Conservation (phyloP, 306 rosid species). For the Malus fusca region DNA sequence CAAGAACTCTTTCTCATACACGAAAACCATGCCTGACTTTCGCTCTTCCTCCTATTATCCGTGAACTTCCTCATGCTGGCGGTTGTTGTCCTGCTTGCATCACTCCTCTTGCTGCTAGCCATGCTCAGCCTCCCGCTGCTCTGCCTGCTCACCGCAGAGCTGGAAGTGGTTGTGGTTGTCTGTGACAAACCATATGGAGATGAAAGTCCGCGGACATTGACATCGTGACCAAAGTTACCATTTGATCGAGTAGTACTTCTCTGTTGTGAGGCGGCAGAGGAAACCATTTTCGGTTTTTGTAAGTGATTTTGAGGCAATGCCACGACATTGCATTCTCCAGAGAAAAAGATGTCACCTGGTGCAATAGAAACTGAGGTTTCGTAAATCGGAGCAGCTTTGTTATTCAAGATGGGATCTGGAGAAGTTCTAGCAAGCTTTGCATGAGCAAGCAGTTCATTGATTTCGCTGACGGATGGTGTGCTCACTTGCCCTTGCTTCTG, state of each 20-base stretch:
- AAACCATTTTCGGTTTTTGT: slow-evolving; percentile 19
- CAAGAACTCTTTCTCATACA: slow-evolving; percentile 68
- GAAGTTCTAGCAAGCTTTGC: slow-evolving; percentile 33
- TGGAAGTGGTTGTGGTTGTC: slow-evolving; percentile 22
- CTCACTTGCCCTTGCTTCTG: slow-evolving; percentile 22
- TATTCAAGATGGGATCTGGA: background rate
- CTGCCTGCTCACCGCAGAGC: slow-evolving; percentile 39
- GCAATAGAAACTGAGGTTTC: slow-evolving; percentile 57
- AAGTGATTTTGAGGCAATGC: slow-evolving; percentile 19
- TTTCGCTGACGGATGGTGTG: slow-evolving; percentile 43
- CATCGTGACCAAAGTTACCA: slow-evolving; percentile 20
- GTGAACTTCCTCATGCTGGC: slow-evolving; percentile 52
- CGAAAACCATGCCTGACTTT: slow-evolving; percentile 50
- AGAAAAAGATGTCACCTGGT: slow-evolving; percentile 77
- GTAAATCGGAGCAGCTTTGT: background rate
- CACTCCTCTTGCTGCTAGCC: slow-evolving; percentile 41
- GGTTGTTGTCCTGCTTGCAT: slow-evolving; percentile 41
- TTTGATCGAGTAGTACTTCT: slow-evolving; percentile 17
- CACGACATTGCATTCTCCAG: slow-evolving; percentile 42
- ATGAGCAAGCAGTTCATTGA: slow-evolving; percentile 57
- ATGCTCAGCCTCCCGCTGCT: slow-evolving; percentile 29
- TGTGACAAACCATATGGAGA: slow-evolving; percentile 29
- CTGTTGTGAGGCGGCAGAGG: slow-evolving; percentile 19
- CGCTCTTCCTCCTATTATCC: slow-evolving; percentile 40
- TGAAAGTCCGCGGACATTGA: slow-evolving; percentile 11